phyloP scores from a whole-genome alignment of 371 early-diverging fungal species.

The Syncephalastrum monosporum region DNA sequence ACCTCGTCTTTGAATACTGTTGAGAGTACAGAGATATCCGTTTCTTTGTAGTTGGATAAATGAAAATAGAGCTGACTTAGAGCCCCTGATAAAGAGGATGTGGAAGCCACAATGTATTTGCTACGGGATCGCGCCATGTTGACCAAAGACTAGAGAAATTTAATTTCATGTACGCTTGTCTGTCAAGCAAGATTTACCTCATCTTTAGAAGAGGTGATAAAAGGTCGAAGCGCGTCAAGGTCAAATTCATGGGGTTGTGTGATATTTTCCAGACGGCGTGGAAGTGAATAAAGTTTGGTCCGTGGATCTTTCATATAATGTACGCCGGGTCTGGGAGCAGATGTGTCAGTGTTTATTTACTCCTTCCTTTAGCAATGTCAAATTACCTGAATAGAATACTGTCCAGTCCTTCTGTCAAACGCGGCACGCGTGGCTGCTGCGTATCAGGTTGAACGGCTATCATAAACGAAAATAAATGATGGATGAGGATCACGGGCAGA shows the following conservation, averaged over 20 bases:
- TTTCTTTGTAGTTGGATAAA: slow-evolving; percentile 65
- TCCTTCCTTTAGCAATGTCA: not conserved
- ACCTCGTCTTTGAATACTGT: slow-evolving; percentile 57
- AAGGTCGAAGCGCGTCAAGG: slow-evolving; percentile 73
- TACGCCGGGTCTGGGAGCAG: slow-evolving; percentile 69
- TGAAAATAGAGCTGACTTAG: slow-evolving; percentile 81
- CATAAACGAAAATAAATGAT: too few species aligned
- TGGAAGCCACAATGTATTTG: slow-evolving; percentile 76
- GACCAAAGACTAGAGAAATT: slow-evolving; percentile 35
- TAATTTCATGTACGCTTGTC: not conserved
- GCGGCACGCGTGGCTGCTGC: too few species aligned
- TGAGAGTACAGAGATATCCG: slow-evolving; percentile 65
- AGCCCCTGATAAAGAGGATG: slow-evolving; percentile 81
- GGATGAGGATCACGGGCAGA: too few species aligned
- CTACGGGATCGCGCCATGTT: slow-evolving; percentile 44
- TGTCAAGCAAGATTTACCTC: slow-evolving; percentile 23
- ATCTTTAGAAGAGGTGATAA: slow-evolving; percentile 81
- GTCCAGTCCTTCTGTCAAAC: too few species aligned
- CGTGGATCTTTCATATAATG: slow-evolving; percentile 83
- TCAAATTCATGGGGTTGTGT: slow-evolving; percentile 80
- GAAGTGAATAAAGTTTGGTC: slow-evolving; percentile 77
- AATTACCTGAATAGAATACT: too few species aligned
- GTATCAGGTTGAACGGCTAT: too few species aligned
- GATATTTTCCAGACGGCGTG: slow-evolving; percentile 74
- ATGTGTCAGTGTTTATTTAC: not conserved